Evolutionary conservation across 2,329 filamentous ascomycete genomes (phyloP), one percentile per base, ranked within the genome.

Genomic region (Pestalotiopsis sp.): DNA sequence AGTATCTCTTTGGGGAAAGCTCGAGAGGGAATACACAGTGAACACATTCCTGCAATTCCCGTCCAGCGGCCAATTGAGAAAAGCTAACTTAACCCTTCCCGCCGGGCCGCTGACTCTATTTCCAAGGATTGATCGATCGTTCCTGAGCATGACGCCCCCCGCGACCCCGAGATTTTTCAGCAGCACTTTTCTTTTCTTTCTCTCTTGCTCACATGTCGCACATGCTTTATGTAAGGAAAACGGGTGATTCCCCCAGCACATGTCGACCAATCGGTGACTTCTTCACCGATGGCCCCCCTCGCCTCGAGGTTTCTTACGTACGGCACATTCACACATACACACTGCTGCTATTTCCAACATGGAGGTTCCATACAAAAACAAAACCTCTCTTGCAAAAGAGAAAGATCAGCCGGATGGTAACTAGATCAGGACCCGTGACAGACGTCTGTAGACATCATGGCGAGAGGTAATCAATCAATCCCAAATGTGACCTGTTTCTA

Each of bases 401-500:
- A 63, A 27, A 20, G 60, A 63, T 63, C 60, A 59, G 57, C 57
- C 45, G 45, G 17, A 52, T n/a, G 7, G 45, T 2, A 7, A 49
- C 45, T 49, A n/a, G n/a, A 52, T 52, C 17, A 52, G 17, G 57
- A n/a, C 57, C 25, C 57, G 57, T 59, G 57, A 36, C 31, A 59
- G 31, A n/a, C 17, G 36, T n/a, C 14, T 12, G 59, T 17, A 6
- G 57, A 31, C 27, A 20, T 17, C 11, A 14, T 59, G 13, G 9
- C 57, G 14, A 27, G n/a, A 13, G 27, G 25, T 17, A 59, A 27
- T 13, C 7, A 52, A n/a, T n/a, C 17, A 27, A 59, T 13, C 12
- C 17, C 59, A 17, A 14, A 11, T 36, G 36, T n/a, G 20, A 39
- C 17, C 5, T 65, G 27, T 65, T 65, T 65, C 63, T 65, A 65